Base-by-base conservation (phyloP, 75 land plant species). In the Pinus taeda region DNA sequence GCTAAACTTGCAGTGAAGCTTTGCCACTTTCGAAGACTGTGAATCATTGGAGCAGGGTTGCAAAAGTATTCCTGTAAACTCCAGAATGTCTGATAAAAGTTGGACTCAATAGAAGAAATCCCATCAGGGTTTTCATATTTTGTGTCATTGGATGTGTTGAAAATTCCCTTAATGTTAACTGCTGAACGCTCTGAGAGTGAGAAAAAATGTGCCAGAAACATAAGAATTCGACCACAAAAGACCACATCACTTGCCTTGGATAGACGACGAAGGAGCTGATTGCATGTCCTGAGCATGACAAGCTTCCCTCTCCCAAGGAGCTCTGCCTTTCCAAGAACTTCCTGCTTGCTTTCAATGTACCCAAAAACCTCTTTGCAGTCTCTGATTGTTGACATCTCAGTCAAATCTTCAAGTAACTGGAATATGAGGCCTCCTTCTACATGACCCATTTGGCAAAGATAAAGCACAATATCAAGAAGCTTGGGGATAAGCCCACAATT, bases 171-270 rank as follows among this genome's bases (percentile, higher is more conserved):
- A 59, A 97, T 95, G 80, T 97, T 97, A 70, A 97, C 91, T 81
- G 98, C 96, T 77, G 99, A 97, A 36, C 99, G 92, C 79, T 97
- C 99, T 61, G 98, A 97, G 33, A 97, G 79, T 6, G 98, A 98
- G 65, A 97, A 97, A 56, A 97, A 91, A 80, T 97, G 99, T 77
- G 98, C 98, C 20, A 97, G 89, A 83, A 97, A 97, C 98, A 91
- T 97, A 37, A 97, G 85, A 75, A 97, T 97, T 26, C 99, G 85
- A 22, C 99, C 99, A 88, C 99, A 97, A 62, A 97, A 92, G 53
- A 97, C 99, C 49, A 97, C 99, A 89, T 97, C 99, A 86, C 90
- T 95, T 77, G 90, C 96, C 94, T 97, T 97, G 60, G 99, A 97
- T 4, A 97, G 79, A 20, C 99, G 92, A 13, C 99, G 89, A 73